Evolutionary conservation across 2,329 filamentous ascomycete species (phyloP), one percentile per base, ranked within the genome.

Genomic region (Didymella arachidicola): DNA sequence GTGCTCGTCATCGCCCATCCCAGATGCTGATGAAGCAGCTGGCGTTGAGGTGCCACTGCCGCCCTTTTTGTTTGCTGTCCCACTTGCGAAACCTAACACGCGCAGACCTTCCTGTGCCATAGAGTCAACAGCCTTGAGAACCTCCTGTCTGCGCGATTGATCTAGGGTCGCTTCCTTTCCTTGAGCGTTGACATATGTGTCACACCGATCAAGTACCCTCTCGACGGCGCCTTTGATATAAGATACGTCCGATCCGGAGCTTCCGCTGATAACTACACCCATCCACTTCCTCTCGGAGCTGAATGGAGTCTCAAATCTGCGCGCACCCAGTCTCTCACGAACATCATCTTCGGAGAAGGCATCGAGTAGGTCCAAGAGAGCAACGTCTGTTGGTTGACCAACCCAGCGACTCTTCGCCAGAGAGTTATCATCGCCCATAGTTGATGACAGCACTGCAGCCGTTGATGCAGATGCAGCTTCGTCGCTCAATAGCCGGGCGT

Each of bases 241-340:
- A 0, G 92, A 93, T 65, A 92, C 88, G 70, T 96, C 91, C 61
- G 88, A 87, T 36, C 90, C 88, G 53, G 81, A 80, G 58, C 61
- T 62, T 29, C 79, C 77, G 57, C 77, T 72, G 62, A 97, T 91
- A 2, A 93, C 90, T 27, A 97, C 93, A 32, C 96, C 96, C 96
- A 99, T 99, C 94, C 94, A 99, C 78, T 99, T 99, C 57, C 94
- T 87, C 74, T 97, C 93, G 1, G 95, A 99, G 74, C 94, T 98
- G 78, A 99, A 99, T 0, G 95, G 93, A 0, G 92, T 93, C 76
- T 99, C 95, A 42, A 88, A 87, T 30, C 90, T 86, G 47, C 94
- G 90, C 30, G 86, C 84, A n/a, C 93, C 93, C 53, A 97, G 87
- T 10, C 91, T 89, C 45, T 95, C 90, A 61, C 96, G 89, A 44